phyloP scores from a whole-genome alignment of 106 monocot genomes.

The Acorus gramineus region DNA sequence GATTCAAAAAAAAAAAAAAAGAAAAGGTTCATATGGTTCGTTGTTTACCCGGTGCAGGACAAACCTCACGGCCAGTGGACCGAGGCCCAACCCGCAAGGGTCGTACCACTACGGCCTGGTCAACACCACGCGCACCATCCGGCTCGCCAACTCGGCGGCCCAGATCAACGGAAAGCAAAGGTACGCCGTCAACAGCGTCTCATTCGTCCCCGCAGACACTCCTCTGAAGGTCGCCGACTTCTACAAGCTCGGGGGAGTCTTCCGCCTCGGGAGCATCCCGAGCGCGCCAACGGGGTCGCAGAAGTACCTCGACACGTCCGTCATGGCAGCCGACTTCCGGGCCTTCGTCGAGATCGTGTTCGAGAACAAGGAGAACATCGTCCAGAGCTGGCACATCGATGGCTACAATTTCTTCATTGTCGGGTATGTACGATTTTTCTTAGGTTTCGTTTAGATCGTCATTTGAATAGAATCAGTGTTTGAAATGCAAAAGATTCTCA shows the following conservation, averaged over 20 bases:
- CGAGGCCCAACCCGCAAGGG: constrained; percentile 83
- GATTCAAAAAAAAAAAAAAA: too few species aligned
- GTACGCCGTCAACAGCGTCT: constrained; percentile 60
- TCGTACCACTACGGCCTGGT: constrained; percentile 80
- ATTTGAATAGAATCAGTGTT: too few species aligned
- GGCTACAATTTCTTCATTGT: constrained; percentile 64
- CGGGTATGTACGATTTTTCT: constrained; percentile 15
- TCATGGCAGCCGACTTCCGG: constrained; percentile 37
- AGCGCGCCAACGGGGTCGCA: constrained; percentile 17
- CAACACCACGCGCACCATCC: constrained; percentile 51
- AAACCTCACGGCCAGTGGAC: constrained; percentile 70
- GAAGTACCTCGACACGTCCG: constrained; percentile 39
- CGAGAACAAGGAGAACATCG: constrained; percentile 47
- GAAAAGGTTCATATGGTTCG: too few species aligned
- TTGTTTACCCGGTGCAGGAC: too few species aligned
- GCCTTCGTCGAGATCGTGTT: constrained; percentile 60
- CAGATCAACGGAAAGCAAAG: constrained; percentile 41
- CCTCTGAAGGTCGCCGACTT: constrained; percentile 68
- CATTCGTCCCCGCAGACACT: constrained; percentile 43
- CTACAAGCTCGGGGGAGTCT: constrained; percentile 62
- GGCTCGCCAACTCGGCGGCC: constrained; percentile 41
- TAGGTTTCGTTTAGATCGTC: too few species aligned
- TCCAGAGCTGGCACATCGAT: constrained; percentile 62
- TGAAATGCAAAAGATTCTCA: too few species aligned
- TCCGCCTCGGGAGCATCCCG: constrained; percentile 59